Percentiles rank a stretch among this genome's conserved stretches.
Conservation (phyloP, 371 early-diverging fungal genomes). For the Encephalitozoon intestinalis region DNA sequence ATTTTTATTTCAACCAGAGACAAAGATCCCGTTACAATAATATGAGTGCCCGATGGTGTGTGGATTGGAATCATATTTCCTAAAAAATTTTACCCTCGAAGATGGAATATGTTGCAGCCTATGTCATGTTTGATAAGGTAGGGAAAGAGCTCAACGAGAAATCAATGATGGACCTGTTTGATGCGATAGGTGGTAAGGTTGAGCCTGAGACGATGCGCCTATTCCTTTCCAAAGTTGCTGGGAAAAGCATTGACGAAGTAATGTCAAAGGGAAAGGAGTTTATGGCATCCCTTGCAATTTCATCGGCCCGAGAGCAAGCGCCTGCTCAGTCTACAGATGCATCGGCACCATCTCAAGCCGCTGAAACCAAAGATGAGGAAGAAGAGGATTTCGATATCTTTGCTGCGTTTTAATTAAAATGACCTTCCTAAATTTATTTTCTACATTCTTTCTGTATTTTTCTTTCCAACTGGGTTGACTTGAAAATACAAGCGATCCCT, state of each 20-base stretch:
- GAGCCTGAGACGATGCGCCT: constrained; percentile 20
- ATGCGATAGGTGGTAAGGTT: constrained; percentile 13
- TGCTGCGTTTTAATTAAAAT: constrained; percentile 15
- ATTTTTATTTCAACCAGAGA: constrained; percentile 49
- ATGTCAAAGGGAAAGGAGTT: constrained; percentile 29
- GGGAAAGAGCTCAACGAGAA: constrained; percentile 9
- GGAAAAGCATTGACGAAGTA: constrained; percentile 31
- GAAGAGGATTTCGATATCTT: constrained; percentile 64
- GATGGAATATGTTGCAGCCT: constrained; percentile 47
- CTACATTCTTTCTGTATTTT: neutral
- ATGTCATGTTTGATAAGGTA: constrained; percentile 4
- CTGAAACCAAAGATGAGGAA: constrained; percentile 9
- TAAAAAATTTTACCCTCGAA: constrained; percentile 37
- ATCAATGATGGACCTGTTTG: constrained; percentile 11
- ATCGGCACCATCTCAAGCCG: neutral
- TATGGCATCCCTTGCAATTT: constrained; percentile 25
- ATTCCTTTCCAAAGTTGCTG: constrained; percentile 21
- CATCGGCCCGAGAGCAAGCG: neutral
- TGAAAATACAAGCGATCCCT: neutral
- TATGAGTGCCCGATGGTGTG: neutral
- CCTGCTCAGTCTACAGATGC: constrained; percentile 18
- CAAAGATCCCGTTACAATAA: constrained; percentile 51
- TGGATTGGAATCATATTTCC: neutral
- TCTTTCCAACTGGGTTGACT: neutral
- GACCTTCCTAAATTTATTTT: neutral